Evolutionary conservation across 2,329 filamentous ascomycete species (phyloP), one percentile per base, ranked within the genome.

Genomic region (Penicillium freii): DNA sequence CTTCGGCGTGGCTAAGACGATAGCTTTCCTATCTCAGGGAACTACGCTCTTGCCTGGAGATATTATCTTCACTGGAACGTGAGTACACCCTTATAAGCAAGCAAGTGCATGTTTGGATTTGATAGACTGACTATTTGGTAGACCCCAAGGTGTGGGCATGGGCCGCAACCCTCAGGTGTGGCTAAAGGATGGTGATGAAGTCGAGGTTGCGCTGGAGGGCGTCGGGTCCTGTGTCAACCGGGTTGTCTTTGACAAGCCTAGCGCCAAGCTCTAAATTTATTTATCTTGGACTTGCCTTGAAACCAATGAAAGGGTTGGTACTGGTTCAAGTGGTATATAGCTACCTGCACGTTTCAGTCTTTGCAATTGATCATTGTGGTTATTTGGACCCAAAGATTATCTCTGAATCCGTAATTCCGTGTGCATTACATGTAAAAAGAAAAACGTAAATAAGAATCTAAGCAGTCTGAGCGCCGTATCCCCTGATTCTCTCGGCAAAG

Each of bases 401-500:
- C n/a, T 48, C 48, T 34, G 39, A 11, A 46, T 42, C 54, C 42
- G 42, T 49, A 47, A 44, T 47, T 31, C 51, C 44, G 55, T 48
- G 51, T 57, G 55, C 38, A 57, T 57, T 57, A 64, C 57, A 52
- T 59, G 45, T 57, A 53, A 47, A 51, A 44, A 36, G 21, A 44
- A 36, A 40, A 21, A 29, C 42, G 21, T 52, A 45, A 52, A 34
- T 33, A 21, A 45, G 21, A 13, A 31, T 55, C 64, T 74, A 84
- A 66, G 79, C 78, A 58, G 79, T 77, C 82, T 97, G 92, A 27
- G 92, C 95, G 60, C 94, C 94, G 74, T 99, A 99, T 44, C 94
- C 94, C 76, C 86, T 89, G 76, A 99, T 97, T 68, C 88, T 84
- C 74, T 97, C 93, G 25, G 94, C 94, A 80, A 99, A 99, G 51